Percentiles rank a stretch among this genome's conserved stretches.
These are phyloP conservation scores for Solanum gandarillasii DNA, from an alignment of 257 asterid species.

Conservation along the genomic window DNA sequence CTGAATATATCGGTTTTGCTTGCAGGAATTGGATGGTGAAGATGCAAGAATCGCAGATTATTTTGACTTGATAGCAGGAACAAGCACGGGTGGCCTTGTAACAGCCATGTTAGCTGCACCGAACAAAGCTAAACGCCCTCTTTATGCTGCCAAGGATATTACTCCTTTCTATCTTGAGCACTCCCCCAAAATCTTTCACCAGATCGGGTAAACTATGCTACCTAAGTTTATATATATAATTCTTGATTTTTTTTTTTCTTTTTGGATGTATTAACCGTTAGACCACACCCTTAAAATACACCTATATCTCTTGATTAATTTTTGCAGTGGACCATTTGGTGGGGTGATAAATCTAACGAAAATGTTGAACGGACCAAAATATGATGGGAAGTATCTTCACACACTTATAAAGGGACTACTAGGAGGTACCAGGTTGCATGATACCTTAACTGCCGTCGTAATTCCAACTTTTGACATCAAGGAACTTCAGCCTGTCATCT, in stretches of 20 bases:
- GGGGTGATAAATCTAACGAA: conserved; percentile 11
- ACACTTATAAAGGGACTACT: conserved; percentile 7
- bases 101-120: conserved; percentile 45
- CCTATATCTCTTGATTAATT: background rate
- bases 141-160: conserved; percentile 45
- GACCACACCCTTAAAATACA: background rate
- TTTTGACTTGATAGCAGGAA: conserved; percentile 47
- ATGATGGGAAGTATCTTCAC: conserved; percentile 32
- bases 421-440: conserved; percentile 22
- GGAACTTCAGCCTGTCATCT: conserved; percentile 34
- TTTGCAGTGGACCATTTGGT: conserved; percentile 19
- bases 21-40: conserved; percentile 38
- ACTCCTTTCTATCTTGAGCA: conserved; percentile 34
- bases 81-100: conserved; percentile 51
- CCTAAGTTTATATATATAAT: background rate
- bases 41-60: conserved; percentile 41
- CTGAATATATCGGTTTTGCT: background rate
- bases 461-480: conserved; percentile 38
- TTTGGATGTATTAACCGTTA: background rate
- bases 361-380: conserved; percentile 27
- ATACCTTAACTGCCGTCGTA: conserved; percentile 39
- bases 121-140: conserved; percentile 24
- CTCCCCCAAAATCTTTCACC: conserved; percentile 39
- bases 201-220: conserved; percentile 2
- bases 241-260: background rate